Evolutionary conservation across 495 filamentous ascomycete genomes (phyloP).

Genomic region (Xanthoparmelia taractica): DNA sequence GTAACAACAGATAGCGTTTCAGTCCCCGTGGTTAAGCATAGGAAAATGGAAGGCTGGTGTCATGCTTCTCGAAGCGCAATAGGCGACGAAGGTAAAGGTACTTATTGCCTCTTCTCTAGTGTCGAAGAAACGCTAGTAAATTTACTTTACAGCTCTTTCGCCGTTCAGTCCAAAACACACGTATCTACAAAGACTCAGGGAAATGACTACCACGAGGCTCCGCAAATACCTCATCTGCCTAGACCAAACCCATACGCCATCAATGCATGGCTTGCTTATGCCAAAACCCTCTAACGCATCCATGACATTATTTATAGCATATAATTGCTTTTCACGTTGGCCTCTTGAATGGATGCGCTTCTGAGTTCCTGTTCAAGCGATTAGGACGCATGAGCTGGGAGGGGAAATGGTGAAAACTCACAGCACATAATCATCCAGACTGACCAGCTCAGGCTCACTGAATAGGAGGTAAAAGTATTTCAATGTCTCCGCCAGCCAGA

Average conservation of each 20-base stretch:
- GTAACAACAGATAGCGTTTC: neutral
- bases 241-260: slow-evolving; percentile 1
- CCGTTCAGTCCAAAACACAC: too few species aligned
- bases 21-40: neutral
- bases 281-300: neutral
- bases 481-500: slow-evolving; percentile 68
- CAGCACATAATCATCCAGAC: slow-evolving; percentile 79
- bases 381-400: slow-evolving; percentile 14
- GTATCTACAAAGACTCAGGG: too few species aligned
- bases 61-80: neutral
- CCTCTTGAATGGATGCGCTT: slow-evolving; percentile 48
- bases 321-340: slow-evolving; percentile 25
- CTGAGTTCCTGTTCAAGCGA: slow-evolving; percentile 40
- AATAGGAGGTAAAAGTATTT: slow-evolving; percentile 79
- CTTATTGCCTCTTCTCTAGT: neutral
- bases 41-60: neutral
- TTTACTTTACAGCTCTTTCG: neutral
- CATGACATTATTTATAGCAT: neutral
- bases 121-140: neutral
- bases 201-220: neutral
- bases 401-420: slow-evolving; percentile 31
- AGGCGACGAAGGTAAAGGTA: neutral
- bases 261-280: slow-evolving; percentile 6
- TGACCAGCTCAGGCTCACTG: slow-evolving; percentile 61
- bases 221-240: neutral